Base-by-base conservation (phyloP, 192 early-diverging fungal genomes). In the Backusella macrospora region DNA sequence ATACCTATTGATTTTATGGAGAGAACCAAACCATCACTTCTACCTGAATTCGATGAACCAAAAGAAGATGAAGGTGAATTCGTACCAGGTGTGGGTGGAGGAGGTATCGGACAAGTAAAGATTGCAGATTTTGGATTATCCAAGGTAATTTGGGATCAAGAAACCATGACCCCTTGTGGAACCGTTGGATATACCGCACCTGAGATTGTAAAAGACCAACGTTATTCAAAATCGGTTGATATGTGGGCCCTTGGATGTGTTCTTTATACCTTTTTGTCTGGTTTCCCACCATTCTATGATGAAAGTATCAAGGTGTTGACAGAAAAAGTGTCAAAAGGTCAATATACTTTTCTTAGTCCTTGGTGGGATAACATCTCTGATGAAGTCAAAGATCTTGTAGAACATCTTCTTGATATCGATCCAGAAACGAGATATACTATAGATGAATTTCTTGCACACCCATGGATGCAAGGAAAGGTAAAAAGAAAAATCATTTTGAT, bases 181-280 rank as follows among this genome's bases (percentile, higher is more conserved):
- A 98, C 96, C 14, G 90, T 95, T 6, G 94, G 94, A 15, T 98
- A 98, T 69, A 94, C 95, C 12, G 96, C 96, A 0, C 96, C 96
- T 18, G 96, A 98, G 78, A 94, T 98, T 71, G 88, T 98, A 43
- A 91, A 86, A 72, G 91, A 91, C 80, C 86, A 93, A 76, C 82
- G 90, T 26, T 95, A 95, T 76, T 91, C 89, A 62, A 93, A 92
- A 76, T 85, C 88, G 6, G 93, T 95, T 8, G 93, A 95, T 76
- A 92, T 93, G 87, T 95, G 92, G 91, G 93, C 92, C 23, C 78
- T 95, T 49, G 93, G 93, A 63, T 95, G 93, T 83, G 92, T 95
- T 73, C 83, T 95, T 14, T 95, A 95, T 73, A 92, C 92, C 0
- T 79, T 93, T 73, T 71, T 95, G 16, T 93, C 91, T 75, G 91